Evolutionary conservation across 2,329 filamentous ascomycete species (phyloP), one percentile per base, ranked within the genome.

Genomic region (Chaetomiaceae sp.): DNA sequence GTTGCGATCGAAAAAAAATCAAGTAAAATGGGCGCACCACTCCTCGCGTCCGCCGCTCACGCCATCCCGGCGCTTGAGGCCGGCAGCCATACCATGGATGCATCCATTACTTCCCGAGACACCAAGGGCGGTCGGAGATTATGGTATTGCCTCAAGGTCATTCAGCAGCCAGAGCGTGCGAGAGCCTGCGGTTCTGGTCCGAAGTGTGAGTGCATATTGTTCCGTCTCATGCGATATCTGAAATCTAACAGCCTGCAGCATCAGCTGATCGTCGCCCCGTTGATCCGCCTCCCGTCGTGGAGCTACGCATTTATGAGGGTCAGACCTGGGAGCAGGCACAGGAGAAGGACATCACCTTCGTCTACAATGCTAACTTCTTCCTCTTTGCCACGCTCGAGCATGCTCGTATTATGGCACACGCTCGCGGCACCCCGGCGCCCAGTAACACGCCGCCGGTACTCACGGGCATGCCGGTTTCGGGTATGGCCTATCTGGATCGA

Each of bases 311-410:
- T 59, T 90, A 84, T 63, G 88, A 96, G 66, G 88, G 86, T 32
- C 71, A 76, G 30, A 74, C 84, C 23, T 76, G 84, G 21, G 77
- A 81, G 44, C 72, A 76, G 47, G 79, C 80, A 46, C 77, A 78
- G 66, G 85, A 89, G 51, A 78, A 78, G 66, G 87, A 90, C 56
- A 82, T 90, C 64, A 97, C 94, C 2, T 95, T 95, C 65, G 81
- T 84, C 54, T 95, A 96, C 75, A 92, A 95, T 66, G 91, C 91
- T 66, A 96, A 95, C 72, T 97, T 97, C 80, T 97, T 99, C 73
- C 84, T 97, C 36, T 97, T 90, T 65, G 89, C 91, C 47, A 96
- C 90, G 5, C 78, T 99, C 54, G 90, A 96, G 66, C 85, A 89
- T 62, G 87, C 90, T 25, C 87, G 91, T 33, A 82, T 84, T 27